phyloP scores from a whole-genome alignment of 164 flowering plant species.

The Vitis vinifera region DNA sequence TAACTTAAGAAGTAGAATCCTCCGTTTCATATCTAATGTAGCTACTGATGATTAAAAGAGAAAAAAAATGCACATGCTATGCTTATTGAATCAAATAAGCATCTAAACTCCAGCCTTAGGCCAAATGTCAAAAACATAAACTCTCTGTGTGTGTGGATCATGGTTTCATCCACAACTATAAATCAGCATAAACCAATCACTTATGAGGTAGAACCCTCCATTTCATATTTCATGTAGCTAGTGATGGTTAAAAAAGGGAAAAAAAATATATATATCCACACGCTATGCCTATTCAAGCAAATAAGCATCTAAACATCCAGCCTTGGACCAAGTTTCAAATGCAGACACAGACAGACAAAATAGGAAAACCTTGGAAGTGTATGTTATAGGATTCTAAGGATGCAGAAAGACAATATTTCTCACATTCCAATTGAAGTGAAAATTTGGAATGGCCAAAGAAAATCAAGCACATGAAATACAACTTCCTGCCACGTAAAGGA shows the following conservation, averaged over 20 bases:
- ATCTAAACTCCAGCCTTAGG: too few relatives aligned
- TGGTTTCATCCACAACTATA: too few relatives aligned
- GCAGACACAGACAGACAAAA: not conserved
- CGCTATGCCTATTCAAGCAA: not conserved
- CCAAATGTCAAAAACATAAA: too few relatives aligned
- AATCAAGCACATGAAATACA: not conserved
- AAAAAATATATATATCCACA: not conserved
- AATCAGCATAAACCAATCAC: too few relatives aligned
- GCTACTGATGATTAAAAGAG: too few relatives aligned
- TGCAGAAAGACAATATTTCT: not conserved
- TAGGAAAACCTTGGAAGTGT: not conserved
- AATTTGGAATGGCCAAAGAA: not conserved
- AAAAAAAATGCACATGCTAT: too few relatives aligned
- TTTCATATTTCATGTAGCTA: too few relatives aligned
- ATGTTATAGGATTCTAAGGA: not conserved
- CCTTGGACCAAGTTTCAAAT: not conserved
- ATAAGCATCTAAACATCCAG: not conserved
- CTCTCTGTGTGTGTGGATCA: too few relatives aligned
- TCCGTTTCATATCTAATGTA: not conserved
- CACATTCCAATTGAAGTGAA: not conserved
- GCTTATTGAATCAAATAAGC: too few relatives aligned
- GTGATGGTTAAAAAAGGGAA: too few relatives aligned
- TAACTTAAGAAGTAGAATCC: not conserved
- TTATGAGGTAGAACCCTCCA: too few relatives aligned
- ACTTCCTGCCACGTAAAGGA: not conserved